phyloP scores from a whole-genome alignment of 192 early-diverging fungal species.

The Backusella sp. region DNA sequence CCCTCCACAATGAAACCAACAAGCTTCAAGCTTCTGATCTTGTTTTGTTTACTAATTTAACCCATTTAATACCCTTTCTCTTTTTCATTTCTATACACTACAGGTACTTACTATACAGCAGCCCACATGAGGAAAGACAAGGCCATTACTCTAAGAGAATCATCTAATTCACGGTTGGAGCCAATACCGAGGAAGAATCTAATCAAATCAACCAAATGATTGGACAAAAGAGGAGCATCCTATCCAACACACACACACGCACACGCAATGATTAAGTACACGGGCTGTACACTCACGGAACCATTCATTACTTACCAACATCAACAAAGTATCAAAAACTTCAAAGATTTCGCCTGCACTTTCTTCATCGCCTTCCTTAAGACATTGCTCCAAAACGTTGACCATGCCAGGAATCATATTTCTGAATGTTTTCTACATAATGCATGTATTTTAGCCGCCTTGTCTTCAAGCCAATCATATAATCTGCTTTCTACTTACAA shows the following conservation, averaged over 20 bases:
- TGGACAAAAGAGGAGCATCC: slow-evolving; percentile 78
- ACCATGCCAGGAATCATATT: slow-evolving; percentile 83
- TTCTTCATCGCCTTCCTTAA: slow-evolving; percentile 74
- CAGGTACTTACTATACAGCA: slow-evolving; percentile 65
- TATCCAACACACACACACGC: slow-evolving; percentile 10
- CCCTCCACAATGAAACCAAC: slow-evolving; percentile 74
- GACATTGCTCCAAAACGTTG: slow-evolving; percentile 75
- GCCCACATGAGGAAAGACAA: slow-evolving; percentile 82
- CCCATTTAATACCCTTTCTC: not conserved
- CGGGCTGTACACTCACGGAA: not conserved
- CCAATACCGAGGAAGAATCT: slow-evolving; percentile 78
- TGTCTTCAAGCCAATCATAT: slow-evolving; percentile 42
- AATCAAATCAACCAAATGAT: slow-evolving; percentile 77
- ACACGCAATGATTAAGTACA: not conserved
- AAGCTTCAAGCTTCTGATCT: slow-evolving; percentile 82
- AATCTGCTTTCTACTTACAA: slow-evolving; percentile 59
- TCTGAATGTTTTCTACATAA: slow-evolving; percentile 58
- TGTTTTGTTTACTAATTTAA: slow-evolving; percentile 63
- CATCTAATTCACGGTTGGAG: slow-evolving; percentile 65
- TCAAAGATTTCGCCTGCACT: slow-evolving; percentile 79
- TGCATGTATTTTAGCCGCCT: not conserved
- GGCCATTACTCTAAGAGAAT: slow-evolving; percentile 71
- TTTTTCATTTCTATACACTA: not conserved
- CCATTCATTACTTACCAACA: slow-evolving; percentile 45
- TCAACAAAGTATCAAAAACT: slow-evolving; percentile 80